phyloP scores from a whole-genome alignment of 768 basidiomycete genomes.

The Termitomyces eurrhizus region DNA sequence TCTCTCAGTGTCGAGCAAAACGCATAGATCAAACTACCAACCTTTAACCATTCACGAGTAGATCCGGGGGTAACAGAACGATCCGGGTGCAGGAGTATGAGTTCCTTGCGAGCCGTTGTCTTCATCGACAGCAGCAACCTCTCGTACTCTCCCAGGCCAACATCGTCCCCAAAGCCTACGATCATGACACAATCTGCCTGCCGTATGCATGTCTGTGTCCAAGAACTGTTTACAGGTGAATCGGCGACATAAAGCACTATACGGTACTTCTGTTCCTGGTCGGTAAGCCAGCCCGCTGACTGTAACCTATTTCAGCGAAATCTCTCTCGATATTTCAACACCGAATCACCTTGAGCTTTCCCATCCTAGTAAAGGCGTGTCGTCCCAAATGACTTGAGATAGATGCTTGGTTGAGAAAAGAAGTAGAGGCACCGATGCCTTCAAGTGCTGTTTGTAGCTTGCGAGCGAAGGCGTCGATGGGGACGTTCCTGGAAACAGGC shows the following conservation, averaged over 20 bases:
- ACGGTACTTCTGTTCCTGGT: conserved; percentile 90
- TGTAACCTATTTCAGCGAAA: conserved; percentile 13
- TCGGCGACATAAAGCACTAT: conserved; percentile 96
- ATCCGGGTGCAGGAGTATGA: conserved; percentile 90
- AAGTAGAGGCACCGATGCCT: conserved; percentile 89
- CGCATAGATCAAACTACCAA: conserved; percentile 23
- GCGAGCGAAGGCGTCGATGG: conserved; percentile 84
- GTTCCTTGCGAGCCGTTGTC: conserved; percentile 97
- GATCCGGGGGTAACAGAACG: conserved; percentile 86
- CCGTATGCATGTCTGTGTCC: conserved; percentile 97
- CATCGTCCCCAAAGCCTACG: conserved; percentile 91
- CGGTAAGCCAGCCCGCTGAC: conserved; percentile 82
- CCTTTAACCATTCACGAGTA: conserved; percentile 95
- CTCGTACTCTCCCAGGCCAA: conserved; percentile 91
- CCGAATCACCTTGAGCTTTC: conserved; percentile 87
- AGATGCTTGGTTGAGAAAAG: conserved; percentile 90
- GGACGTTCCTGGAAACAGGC: conserved; percentile 83
- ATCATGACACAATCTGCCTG: conserved; percentile 97
- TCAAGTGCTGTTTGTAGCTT: conserved; percentile 88
- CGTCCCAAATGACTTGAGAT: conserved; percentile 89
- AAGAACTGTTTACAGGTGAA: conserved; percentile 89
- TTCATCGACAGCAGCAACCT: conserved; percentile 91
- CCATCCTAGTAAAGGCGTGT: conserved; percentile 95
- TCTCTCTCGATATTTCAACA: not conserved
- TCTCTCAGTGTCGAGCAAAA: conserved; percentile 2